Percentiles rank a stretch among this genome's conserved stretches.
Conservation (phyloP, 192 early-diverging fungal genomes). For the Powellomyces hirtus region DNA sequence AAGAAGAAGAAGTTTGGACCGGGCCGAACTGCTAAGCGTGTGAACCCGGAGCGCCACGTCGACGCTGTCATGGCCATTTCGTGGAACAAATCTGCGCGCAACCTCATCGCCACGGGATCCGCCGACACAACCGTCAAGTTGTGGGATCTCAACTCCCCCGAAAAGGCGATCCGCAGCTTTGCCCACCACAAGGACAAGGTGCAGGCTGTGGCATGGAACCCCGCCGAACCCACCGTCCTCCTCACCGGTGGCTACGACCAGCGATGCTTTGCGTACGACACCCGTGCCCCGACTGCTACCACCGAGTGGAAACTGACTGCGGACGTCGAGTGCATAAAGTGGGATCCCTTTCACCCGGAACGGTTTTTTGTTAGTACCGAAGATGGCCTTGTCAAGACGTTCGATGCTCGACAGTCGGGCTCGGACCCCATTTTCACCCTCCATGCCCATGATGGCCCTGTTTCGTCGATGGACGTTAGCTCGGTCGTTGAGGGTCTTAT, state of each 20-base stretch:
- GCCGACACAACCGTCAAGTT: conserved; percentile 97
- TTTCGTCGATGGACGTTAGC: conserved; percentile 84
- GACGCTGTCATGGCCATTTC: conserved; percentile 94
- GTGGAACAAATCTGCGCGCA: conserved; percentile 83
- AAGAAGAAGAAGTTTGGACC: conserved; percentile 45
- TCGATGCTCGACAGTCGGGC: conserved; percentile 66
- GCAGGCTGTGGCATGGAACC: conserved; percentile 90
- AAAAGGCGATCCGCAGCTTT: conserved; percentile 69
- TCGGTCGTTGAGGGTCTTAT: conserved; percentile 73
- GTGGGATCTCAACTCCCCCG: conserved; percentile 85
- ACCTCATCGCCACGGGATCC: conserved; percentile 84
- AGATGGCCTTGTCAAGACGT: conserved; percentile 87
- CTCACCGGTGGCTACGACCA: conserved; percentile 92
- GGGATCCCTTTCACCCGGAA: conserved; percentile 84
- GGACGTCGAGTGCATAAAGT: conserved; percentile 89
- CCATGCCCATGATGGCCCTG: conserved; percentile 90
- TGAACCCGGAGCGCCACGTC: conserved; percentile 80
- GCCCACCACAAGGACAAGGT: conserved; percentile 87
- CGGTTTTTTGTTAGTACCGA: conserved; percentile 72
- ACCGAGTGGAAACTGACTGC: conserved; percentile 69
- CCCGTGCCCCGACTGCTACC: conserved; percentile 74
- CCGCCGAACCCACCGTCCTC: conserved; percentile 79
- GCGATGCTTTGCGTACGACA: conserved; percentile 83
- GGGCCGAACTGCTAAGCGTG: conserved; percentile 32
- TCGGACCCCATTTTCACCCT: conserved; percentile 76